Base-by-base conservation (phyloP, 495 filamentous ascomycete species). In the Evansstolkia leycettana region DNA sequence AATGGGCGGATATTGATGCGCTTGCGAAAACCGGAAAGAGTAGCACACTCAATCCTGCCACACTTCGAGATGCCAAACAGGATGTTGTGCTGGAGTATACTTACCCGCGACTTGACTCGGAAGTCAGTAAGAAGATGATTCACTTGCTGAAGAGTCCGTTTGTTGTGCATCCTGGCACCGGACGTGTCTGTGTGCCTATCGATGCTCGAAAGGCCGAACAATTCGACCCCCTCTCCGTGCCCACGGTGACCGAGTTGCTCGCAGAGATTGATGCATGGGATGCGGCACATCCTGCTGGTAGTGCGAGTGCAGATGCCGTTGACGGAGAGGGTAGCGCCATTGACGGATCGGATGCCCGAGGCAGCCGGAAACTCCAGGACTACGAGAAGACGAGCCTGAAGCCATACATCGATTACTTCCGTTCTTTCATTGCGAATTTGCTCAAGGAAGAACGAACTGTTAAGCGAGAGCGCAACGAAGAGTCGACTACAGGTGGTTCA, bases 371-470 rank as follows among this genome's bases (percentile, higher is more conserved):
- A 38, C 43, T 82, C 26, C 74, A 75, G 52, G 92, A 98, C 53
- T 95, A 87, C 71, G 89, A 98, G 64, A 96, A 94, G 72, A 98
- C 90, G 18, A 83, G 84, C 35, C 56, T 98, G 42, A 92, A 82
- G 59, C 84, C 88, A 29, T 96, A 92, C 57, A 74, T 96, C 12
- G 87, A 95, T 31, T 77, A 76, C 45, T 96, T 96, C 60, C 76
- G 79, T 36, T 70, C 64, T 1, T 90, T 94, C 58, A 85, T 96
- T 17, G 65, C 74, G 2, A 64, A 57, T 3, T 52, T 95, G 23
- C 68, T 94, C 50, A 87, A 76, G 52, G 90, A 90, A 16, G 90
- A 96, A 63, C 72, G 69, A 35, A 70, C 68, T 17, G 64, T 69
- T 7, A 87, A 82, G 62, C 66, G 85, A 12, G 88, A 88, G 55